Evolutionary conservation across 768 basidiomycete genomes (phyloP).

Genomic region (Suillus clintonianus): DNA sequence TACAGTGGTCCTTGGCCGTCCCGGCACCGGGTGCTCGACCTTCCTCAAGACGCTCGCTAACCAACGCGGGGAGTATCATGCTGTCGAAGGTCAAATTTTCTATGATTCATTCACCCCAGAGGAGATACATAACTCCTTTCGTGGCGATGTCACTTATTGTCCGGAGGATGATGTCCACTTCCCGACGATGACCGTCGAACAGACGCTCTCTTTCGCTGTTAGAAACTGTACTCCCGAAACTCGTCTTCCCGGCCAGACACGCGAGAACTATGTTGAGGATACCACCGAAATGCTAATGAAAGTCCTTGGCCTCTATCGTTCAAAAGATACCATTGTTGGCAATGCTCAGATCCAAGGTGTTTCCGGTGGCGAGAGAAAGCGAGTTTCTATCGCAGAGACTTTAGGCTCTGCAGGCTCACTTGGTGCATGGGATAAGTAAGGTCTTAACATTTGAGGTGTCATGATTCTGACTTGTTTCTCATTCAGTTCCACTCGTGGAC

Average conservation of each 20-base stretch:
- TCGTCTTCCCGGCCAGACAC: conserved; percentile 44
- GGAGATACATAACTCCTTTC: conserved; percentile 63
- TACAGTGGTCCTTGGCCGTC: conserved; percentile 81
- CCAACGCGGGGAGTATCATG: conserved; percentile 65
- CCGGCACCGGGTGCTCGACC: conserved; percentile 83
- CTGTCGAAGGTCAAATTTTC: conserved; percentile 65
- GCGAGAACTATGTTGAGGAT: conserved; percentile 27
- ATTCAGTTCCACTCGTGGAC: conserved; percentile 68
- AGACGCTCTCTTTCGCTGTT: conserved; percentile 75
- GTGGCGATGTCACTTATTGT: conserved; percentile 80
- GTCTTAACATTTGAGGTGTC: background rate
- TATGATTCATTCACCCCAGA: conserved; percentile 76
- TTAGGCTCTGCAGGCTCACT: conserved; percentile 48
- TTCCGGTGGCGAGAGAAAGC: conserved; percentile 79
- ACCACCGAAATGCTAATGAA: conserved; percentile 54
- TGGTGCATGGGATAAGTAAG: background rate
- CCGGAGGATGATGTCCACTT: conserved; percentile 89
- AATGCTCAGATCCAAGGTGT: conserved; percentile 80
- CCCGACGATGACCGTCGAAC: conserved; percentile 76
- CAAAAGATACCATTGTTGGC: conserved; percentile 73
- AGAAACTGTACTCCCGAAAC: conserved; percentile 65
- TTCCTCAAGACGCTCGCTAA: conserved; percentile 84
- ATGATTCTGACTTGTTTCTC: conserved; percentile 40
- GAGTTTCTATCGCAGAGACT: conserved; percentile 79
- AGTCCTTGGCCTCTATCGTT: conserved; percentile 77